Percentiles rank a stretch among this genome's conserved stretches.
These are phyloP conservation scores for Agaricus blazei DNA, from an alignment of 768 basidiomycete species.

Conservation along the genomic window DNA sequence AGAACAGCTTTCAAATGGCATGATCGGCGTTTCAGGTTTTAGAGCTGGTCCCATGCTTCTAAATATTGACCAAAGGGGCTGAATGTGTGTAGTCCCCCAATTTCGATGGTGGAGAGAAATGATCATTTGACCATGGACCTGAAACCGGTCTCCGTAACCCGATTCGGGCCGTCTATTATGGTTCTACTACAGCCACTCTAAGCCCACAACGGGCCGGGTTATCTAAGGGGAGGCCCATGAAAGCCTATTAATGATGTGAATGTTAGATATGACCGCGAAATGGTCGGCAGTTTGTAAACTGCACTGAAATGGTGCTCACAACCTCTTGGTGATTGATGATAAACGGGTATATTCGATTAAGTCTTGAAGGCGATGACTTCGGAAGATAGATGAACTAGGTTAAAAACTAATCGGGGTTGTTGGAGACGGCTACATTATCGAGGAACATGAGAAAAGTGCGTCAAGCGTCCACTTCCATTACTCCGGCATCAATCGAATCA, in stretches of 20 bases:
- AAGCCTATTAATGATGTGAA: background rate
- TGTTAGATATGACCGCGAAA: background rate
- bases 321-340: background rate
- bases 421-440: background rate
- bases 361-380: slow-evolving; percentile 1
- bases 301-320: no score
- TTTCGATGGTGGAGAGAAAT: background rate
- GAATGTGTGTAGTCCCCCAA: no score
- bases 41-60: background rate
- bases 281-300: background rate
- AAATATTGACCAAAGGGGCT: background rate
- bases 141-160: no score
- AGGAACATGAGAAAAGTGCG: background rate
- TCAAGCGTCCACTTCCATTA: slow-evolving; percentile 9
- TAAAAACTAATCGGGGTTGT: background rate
- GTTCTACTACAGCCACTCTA: background rate
- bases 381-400: background rate
- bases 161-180: no score
- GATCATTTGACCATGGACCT: no score
- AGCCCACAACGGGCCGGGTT: background rate
- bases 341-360: slow-evolving; percentile 1
- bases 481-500: slow-evolving; percentile 4
- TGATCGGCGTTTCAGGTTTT: slow-evolving; percentile 6
- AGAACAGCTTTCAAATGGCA: slow-evolving; percentile 2
- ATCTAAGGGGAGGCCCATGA: background rate